A percentile compares a stretch with the other conserved stretches of the same genome.
Evolutionary conservation across 1,284 basidiomycete species (phyloP).

Genomic region (Chalciporus sp.): DNA sequence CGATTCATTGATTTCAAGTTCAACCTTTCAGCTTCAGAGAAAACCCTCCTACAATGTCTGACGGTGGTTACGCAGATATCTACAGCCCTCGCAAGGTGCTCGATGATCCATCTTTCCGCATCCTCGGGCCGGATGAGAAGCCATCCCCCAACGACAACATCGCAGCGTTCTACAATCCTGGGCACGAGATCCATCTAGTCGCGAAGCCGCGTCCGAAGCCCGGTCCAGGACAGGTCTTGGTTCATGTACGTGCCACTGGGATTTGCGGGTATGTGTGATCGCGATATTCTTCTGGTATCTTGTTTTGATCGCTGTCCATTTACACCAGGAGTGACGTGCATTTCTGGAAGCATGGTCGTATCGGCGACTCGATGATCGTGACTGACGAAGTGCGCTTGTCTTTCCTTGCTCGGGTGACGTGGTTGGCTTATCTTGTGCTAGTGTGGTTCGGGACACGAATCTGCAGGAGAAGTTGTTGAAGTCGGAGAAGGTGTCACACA

Average conservation of each 20-base stretch:
- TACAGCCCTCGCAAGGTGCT: conserved; percentile 57
- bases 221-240: conserved; percentile 59
- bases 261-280: conserved; percentile 56
- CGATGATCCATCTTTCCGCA: conserved; percentile 51
- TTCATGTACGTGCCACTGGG: conserved; percentile 64
- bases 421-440: conserved; percentile 22
- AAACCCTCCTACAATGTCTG: conserved; percentile 20
- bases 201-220: conserved; percentile 59
- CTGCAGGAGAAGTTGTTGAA: conserved; percentile 63
- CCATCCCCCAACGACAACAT: conserved; percentile 50
- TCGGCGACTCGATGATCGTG: conserved; percentile 68
- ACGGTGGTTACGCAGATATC: conserved; percentile 38
- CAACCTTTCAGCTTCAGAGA: neutral
- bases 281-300: neutral
- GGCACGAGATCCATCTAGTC: conserved; percentile 61
- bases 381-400: conserved; percentile 50
- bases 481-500: conserved; percentile 62
- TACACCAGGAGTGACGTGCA: conserved; percentile 57
- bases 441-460: conserved; percentile 69
- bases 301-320: neutral
- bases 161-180: conserved; percentile 62
- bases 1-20: neutral
- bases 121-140: conserved; percentile 49
- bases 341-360: conserved; percentile 66
- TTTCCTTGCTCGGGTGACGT: neutral